Evolutionary conservation across 208 protist species (phyloP).

Genomic region (Trichomonas gallinae): DNA sequence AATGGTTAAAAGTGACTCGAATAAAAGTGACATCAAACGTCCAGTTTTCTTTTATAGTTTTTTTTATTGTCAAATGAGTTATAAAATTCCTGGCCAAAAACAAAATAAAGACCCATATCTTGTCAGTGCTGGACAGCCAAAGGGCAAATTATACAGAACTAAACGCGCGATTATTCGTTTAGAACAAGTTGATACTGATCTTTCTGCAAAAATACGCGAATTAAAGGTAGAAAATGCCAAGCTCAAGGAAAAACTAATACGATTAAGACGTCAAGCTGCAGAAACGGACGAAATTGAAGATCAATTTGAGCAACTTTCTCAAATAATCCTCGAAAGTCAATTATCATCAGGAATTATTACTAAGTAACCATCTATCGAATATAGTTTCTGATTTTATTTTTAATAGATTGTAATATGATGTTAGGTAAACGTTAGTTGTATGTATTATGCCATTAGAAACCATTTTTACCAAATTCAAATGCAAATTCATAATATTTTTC

Average conservation of each 20-base stretch:
- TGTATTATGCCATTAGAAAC: too few relatives aligned
- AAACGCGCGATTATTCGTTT: neutral
- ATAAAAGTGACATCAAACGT: too few relatives aligned
- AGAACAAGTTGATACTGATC: neutral
- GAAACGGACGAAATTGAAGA: neutral
- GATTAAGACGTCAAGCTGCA: neutral
- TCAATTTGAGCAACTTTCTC: neutral
- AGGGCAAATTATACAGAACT: neutral
- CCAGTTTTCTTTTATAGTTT: too few relatives aligned
- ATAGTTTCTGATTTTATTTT: too few relatives aligned
- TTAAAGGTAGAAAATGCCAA: neutral
- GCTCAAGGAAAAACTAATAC: neutral
- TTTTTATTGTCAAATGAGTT: neutral
- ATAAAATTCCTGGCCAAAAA: neutral
- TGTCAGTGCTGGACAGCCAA: neutral
- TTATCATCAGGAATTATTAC: neutral
- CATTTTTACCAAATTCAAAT: too few relatives aligned
- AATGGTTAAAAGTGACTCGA: too few relatives aligned
- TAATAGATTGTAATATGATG: too few relatives aligned
- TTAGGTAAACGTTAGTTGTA: too few relatives aligned
- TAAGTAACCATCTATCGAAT: too few relatives aligned
- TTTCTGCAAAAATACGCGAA: neutral
- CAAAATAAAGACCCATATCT: neutral
- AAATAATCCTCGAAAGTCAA: neutral
- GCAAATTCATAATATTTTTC: too few relatives aligned